Base-by-base conservation (phyloP, 257 asterid species). In the Primulina tabacum region DNA sequence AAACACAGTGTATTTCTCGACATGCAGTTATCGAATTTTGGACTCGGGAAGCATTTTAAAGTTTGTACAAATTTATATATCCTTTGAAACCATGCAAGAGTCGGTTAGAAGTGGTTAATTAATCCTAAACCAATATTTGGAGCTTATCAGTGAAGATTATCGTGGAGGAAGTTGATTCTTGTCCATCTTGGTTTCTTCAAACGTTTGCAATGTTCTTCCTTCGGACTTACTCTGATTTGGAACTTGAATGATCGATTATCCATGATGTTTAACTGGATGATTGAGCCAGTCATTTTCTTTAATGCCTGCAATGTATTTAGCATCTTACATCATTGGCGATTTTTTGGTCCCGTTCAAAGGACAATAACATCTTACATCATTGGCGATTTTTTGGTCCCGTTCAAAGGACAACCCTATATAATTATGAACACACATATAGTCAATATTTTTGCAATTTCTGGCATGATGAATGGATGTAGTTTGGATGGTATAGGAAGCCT, bases 401-500 rank as follows among this genome's bases (percentile, higher is more conserved):
- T 4, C 20, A 47, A 4, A 47, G 56, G 56, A 47, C 20, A 47
- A 47, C 56, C 2, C 20, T 16, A 47, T 47, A 47, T 14, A 16
- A 3, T 16, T 14, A 47, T 47, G 56, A 17, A 47, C 18, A 14
- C 56, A 16, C 4, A 5, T 14, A 47, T 5, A 5, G 33, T 60
- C 62, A 18, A 18, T 60, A 53, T 4, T 62, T 40, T 60, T 16
- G 24, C 24, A 16, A 47, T 16, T 38, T 47, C 20, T 47, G 6
- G 20, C 20, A 16, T 16, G 20, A 16, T 47, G 18, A 14, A 47
- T 47, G 56, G 56, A 47, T 20, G 20, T 47, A 47, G 56, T 70
- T 70, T 60, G 40, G 16, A 60, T 70, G 29, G 32, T 12, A 35
- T 61, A 4, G 61, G 68, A 47, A 65, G 26, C 20, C 18, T 62